A percentile compares a stretch with the other conserved stretches of the same genome.
phyloP scores from a whole-genome alignment of 257 asterid genomes.

The Nicotiana benthamiana region DNA sequence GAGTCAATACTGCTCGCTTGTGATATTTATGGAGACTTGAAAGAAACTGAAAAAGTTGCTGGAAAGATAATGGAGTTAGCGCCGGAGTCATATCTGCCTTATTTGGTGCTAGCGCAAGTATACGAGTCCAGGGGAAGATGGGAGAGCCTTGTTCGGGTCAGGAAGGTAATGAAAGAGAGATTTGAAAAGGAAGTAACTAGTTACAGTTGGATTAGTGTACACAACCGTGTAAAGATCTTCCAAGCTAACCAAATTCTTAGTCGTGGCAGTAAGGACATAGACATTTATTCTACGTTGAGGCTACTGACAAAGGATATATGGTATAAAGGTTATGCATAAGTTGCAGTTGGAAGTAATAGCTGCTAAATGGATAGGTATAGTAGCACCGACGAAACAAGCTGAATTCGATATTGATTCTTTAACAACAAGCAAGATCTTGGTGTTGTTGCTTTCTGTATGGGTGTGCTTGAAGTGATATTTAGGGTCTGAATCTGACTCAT shows the following conservation, averaged over 20 bases:
- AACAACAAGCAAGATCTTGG: background rate
- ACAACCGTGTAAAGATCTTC: slow-evolving; percentile 22
- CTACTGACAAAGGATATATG: slow-evolving; percentile 27
- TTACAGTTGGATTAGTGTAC: slow-evolving; percentile 45
- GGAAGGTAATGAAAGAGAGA: slow-evolving; percentile 34
- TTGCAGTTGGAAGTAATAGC: background rate
- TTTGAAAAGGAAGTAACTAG: slow-evolving; percentile 17
- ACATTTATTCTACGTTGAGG: slow-evolving; percentile 25
- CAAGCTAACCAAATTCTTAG: slow-evolving; percentile 30
- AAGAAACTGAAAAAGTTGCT: slow-evolving; percentile 38
- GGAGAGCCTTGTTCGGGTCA: slow-evolving; percentile 67
- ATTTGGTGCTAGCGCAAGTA: slow-evolving; percentile 37
- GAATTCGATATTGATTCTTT: background rate
- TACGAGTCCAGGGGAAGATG: slow-evolving; percentile 51
- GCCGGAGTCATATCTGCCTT: slow-evolving; percentile 38
- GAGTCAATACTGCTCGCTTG: slow-evolving; percentile 44
- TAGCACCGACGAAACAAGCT: background rate
- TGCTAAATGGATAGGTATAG: background rate
- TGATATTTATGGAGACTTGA: slow-evolving; percentile 31
- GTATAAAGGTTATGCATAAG: slow-evolving; percentile 14
- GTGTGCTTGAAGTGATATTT: background rate
- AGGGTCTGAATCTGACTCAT: background rate
- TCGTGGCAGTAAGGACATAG: slow-evolving; percentile 23
- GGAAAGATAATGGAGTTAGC: slow-evolving; percentile 45
- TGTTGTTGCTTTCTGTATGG: background rate